A percentile compares a stretch with the other conserved stretches of the same genome.
These are phyloP conservation scores for Daldinia eschscholtzii DNA, from an alignment of 2,329 filamentous ascomycete species.

Conservation along the genomic window DNA sequence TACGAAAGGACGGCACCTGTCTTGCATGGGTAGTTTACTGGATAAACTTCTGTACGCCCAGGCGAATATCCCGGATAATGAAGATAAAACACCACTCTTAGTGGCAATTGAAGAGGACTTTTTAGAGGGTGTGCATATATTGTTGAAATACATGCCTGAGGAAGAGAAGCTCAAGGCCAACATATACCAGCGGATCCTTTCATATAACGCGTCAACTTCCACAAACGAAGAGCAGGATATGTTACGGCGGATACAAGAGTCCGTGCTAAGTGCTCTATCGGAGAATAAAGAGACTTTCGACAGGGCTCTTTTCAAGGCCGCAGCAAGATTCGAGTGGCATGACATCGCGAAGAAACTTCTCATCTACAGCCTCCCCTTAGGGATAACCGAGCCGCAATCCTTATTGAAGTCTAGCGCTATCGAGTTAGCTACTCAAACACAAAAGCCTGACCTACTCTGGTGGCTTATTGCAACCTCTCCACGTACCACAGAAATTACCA, in stretches of 20 bases:
- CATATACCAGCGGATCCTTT: constrained; percentile 18
- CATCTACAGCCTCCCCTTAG: neutral
- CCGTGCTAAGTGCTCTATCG: constrained; percentile 1
- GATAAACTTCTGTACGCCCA: neutral
- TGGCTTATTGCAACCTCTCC: constrained; percentile 26
- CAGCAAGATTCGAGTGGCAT: constrained; percentile 18
- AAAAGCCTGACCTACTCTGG: constrained; percentile 16
- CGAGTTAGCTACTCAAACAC: constrained; percentile 18
- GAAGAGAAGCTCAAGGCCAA: neutral
- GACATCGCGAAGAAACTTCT: constrained; percentile 20
- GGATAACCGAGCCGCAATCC: neutral
- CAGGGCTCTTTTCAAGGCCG: constrained; percentile 17
- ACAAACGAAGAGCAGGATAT: neutral
- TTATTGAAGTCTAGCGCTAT: neutral
- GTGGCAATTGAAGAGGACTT: constrained; percentile 2
- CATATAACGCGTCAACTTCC: neutral
- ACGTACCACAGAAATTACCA: neutral
- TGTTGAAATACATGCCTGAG: neutral
- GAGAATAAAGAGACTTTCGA: neutral
- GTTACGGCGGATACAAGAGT: neutral
- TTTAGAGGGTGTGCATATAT: neutral
- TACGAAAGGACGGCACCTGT: neutral
- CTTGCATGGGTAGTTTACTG: constrained; percentile 1
- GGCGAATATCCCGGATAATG: constrained; percentile 9
- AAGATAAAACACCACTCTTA: constrained; percentile 12